Evolutionary conservation across 495 filamentous ascomycete genomes (phyloP).

Genomic region (Aspergillus affinis): DNA sequence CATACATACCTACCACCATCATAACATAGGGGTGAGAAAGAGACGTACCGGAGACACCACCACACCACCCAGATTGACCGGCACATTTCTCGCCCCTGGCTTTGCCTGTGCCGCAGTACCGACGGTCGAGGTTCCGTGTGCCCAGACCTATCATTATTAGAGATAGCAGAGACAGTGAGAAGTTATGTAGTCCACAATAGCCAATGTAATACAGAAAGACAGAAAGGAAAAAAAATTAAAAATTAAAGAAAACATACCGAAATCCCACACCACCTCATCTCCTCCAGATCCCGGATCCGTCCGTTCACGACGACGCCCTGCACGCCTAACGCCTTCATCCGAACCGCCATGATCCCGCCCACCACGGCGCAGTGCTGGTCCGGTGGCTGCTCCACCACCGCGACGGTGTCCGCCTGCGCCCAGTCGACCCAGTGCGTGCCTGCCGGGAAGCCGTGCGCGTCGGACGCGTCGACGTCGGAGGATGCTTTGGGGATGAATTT

Average conservation of each 20-base stretch:
- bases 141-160: constrained; percentile 48
- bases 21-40: too few relatives aligned
- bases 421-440: constrained; percentile 62
- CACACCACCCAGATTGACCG: constrained; percentile 50
- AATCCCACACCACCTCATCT: constrained; percentile 46
- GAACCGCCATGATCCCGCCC: constrained; percentile 66
- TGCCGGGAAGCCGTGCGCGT: constrained; percentile 34
- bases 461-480: constrained; percentile 22
- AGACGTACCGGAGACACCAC: constrained; percentile 42
- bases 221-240: constrained; percentile 4
- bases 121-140: constrained; percentile 55
- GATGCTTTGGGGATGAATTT: constrained; percentile 55
- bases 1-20: not conserved
- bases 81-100: constrained; percentile 53
- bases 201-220: constrained; percentile 1
- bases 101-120: constrained; percentile 61
- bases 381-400: constrained; percentile 58
- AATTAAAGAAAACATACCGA: constrained; percentile 39
- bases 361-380: constrained; percentile 62
- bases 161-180: too few relatives aligned
- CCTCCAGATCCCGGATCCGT: constrained; percentile 59
- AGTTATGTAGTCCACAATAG: too few relatives aligned
- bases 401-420: constrained; percentile 50
- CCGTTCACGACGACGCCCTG: constrained; percentile 58
- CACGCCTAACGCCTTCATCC: constrained; percentile 58